Percentiles rank a stretch among this genome's conserved stretches.
phyloP scores from a whole-genome alignment of 2,329 filamentous ascomycete genomes.

The Colletotrichum cuscutae region DNA sequence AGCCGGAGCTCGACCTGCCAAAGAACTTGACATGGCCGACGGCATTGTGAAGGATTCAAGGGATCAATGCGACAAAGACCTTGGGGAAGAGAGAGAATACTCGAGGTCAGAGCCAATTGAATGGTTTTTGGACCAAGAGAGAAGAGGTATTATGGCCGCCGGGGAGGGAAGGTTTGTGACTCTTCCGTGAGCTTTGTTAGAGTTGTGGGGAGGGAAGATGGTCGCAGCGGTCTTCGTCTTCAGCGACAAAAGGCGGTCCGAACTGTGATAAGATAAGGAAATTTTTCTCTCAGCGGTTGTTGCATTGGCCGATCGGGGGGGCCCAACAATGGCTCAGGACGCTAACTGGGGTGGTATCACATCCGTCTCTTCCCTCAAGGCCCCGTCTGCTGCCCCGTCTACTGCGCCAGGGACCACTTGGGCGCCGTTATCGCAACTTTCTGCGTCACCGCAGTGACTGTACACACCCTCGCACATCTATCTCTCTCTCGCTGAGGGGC shows the following conservation, averaged over 20 bases:
- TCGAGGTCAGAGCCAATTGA: slow-evolving; percentile 36
- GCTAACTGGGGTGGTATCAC: slow-evolving; percentile 23
- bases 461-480: neutral
- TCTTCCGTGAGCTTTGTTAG: slow-evolving; percentile 30
- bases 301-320: slow-evolving; percentile 31
- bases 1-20: slow-evolving; percentile 68
- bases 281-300: slow-evolving; percentile 35
- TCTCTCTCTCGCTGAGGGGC: neutral
- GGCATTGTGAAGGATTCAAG: slow-evolving; percentile 44
- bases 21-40: slow-evolving; percentile 50
- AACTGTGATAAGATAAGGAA: slow-evolving; percentile 37
- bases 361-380: slow-evolving; percentile 7
- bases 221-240: slow-evolving; percentile 23
- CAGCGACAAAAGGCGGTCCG: slow-evolving; percentile 34
- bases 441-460: slow-evolving; percentile 27
- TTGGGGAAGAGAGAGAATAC: slow-evolving; percentile 5
- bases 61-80: slow-evolving; percentile 24
- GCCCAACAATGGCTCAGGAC: slow-evolving; percentile 26
- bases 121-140: slow-evolving; percentile 34
- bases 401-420: slow-evolving; percentile 26
- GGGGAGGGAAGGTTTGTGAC: slow-evolving; percentile 32
- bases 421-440: slow-evolving; percentile 33
- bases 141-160: slow-evolving; percentile 25
- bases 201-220: slow-evolving; percentile 24
- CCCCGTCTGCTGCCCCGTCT: slow-evolving; percentile 12